Percentiles rank a stretch among this genome's conserved stretches.
These are phyloP conservation scores for Talaromyces thailandensis DNA, from an alignment of 495 filamentous ascomycete genomes.

Conservation along the genomic window DNA sequence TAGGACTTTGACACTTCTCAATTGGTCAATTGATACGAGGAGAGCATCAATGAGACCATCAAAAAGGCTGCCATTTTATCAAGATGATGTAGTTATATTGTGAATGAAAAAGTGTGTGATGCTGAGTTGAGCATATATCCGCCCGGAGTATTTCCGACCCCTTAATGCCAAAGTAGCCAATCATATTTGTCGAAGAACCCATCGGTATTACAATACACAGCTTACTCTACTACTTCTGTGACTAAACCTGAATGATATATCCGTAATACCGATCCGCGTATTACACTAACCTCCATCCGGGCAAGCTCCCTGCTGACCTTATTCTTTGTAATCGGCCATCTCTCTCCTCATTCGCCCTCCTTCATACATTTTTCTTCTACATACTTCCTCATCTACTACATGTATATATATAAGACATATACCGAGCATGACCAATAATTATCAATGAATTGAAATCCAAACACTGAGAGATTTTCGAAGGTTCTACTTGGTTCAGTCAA, in stretches of 20 bases:
- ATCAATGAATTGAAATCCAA: background rate
- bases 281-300: background rate
- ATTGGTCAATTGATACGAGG: background rate
- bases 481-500: constrained; percentile 19
- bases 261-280: constrained; percentile 5
- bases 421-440: background rate
- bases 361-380: background rate
- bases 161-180: background rate
- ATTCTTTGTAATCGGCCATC: constrained; percentile 8
- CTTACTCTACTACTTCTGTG: background rate
- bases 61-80: background rate
- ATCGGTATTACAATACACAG: background rate
- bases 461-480: background rate
- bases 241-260: constrained; percentile 2
- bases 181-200: background rate
- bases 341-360: background rate
- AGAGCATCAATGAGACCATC: no score
- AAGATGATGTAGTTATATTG: no score
- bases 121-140: background rate
- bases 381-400: background rate
- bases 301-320: constrained; percentile 5
- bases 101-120: no score
- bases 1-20: no score
- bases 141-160: background rate
- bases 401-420: background rate